phyloP scores from a whole-genome alignment of 1,139 yeast genomes.

The Sugiyamaella paludigena region DNA sequence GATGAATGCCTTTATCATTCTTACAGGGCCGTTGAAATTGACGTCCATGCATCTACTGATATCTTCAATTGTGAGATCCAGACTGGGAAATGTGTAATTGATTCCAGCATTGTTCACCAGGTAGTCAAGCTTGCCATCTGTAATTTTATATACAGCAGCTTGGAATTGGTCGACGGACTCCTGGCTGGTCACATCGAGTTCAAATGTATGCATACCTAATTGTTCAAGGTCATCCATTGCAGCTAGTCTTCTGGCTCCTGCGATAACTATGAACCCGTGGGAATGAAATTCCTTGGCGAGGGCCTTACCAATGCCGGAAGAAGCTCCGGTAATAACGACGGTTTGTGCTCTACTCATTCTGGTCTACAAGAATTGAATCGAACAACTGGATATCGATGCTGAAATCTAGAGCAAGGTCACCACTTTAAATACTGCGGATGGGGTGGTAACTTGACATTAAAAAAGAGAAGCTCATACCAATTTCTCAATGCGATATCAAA shows the following conservation, averaged over 20 bases:
- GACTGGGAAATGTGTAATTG: no score
- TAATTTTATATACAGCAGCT: constrained; percentile 41
- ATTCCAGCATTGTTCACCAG: constrained; percentile 71
- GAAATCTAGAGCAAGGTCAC: no score
- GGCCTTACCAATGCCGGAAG: constrained; percentile 76
- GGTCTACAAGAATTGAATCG: no score
- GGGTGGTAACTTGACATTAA: no score
- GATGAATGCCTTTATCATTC: constrained; percentile 58
- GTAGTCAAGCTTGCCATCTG: constrained; percentile 53
- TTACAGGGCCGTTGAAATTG: constrained; percentile 67
- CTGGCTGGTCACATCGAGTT: constrained; percentile 54
- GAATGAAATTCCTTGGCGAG: constrained; percentile 62
- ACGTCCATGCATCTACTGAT: no score
- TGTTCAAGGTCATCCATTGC: constrained; percentile 55
- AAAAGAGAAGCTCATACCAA: no score
- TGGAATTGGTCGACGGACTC: constrained; percentile 51
- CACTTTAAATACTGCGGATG: no score
- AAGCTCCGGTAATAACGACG: constrained; percentile 74
- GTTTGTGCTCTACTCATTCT: no score
- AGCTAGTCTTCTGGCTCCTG: constrained; percentile 68
- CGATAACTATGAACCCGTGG: constrained; percentile 63
- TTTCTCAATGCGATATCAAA: no score
- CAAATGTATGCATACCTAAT: constrained; percentile 39
- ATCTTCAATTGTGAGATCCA: no score
- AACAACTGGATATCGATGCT: no score